phyloP scores from a whole-genome alignment of 2,329 filamentous ascomycete genomes.

The Penicillium palitans region DNA sequence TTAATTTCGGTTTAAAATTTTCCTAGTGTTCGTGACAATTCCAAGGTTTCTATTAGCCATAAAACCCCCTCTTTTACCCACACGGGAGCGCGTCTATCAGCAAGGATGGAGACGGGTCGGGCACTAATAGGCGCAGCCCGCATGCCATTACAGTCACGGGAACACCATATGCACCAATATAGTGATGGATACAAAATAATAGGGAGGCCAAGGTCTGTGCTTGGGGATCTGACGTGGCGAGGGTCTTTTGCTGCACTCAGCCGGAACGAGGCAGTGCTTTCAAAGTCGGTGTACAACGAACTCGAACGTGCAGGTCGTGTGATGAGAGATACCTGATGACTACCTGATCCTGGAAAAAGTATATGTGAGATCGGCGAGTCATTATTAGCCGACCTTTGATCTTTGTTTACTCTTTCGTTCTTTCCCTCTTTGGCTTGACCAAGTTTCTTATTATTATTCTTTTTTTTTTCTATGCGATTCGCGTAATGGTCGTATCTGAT shows the following conservation, averaged over 20 bases:
- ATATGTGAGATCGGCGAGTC: constrained; percentile 6
- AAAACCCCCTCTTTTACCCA: constrained; percentile 19
- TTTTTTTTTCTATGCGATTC: background rate
- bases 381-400: constrained; percentile 1
- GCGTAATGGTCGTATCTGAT: background rate
- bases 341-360: constrained; percentile 10
- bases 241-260: constrained; percentile 7
- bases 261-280: constrained; percentile 13
- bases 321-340: constrained; percentile 15
- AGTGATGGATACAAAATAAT: background rate
- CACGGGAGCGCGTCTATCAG: constrained; percentile 31
- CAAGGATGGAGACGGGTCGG: constrained; percentile 27
- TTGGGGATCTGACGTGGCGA: constrained; percentile 11
- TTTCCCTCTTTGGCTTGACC: background rate
- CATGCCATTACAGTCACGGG: constrained; percentile 30
- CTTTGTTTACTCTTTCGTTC: background rate
- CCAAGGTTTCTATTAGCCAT: background rate
- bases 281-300: constrained; percentile 14
- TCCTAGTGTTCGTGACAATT: background rate
- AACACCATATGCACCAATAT: constrained; percentile 20
- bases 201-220: constrained; percentile 2
- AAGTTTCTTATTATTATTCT: background rate
- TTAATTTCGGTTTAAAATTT: background rate
- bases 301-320: constrained; percentile 13
- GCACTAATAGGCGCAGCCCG: constrained; percentile 33